Evolutionary conservation across 495 filamentous ascomycete genomes (phyloP).

Genomic region (Aspergillus steynii): DNA sequence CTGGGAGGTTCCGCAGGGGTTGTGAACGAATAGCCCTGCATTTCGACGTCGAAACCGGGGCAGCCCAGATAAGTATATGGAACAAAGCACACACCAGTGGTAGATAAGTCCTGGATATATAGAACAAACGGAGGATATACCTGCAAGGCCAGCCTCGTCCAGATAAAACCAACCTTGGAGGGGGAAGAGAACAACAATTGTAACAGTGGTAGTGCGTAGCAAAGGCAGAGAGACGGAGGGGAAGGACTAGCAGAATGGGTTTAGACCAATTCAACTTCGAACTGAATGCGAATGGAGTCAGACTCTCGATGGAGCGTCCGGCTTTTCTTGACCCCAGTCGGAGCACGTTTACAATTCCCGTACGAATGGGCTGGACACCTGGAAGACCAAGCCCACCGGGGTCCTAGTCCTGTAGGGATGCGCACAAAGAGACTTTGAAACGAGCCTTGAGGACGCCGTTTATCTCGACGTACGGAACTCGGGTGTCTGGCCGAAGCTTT

Average conservation of each 20-base stretch:
- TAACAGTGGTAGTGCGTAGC: background rate
- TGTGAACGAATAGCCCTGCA: constrained; percentile 51
- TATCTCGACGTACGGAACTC: background rate
- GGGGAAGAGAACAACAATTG: background rate
- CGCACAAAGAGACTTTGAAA: background rate
- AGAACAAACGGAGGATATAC: background rate
- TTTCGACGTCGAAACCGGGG: constrained; percentile 15
- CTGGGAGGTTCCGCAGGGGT: constrained; percentile 45
- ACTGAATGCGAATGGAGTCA: background rate
- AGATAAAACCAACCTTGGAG: constrained; percentile 1
- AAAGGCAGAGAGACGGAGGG: background rate
- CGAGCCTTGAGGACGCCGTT: background rate
- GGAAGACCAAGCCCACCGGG: no score
- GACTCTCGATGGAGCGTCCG: background rate
- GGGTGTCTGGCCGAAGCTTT: background rate
- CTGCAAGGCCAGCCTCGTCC: constrained; percentile 19
- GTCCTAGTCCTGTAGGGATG: no score
- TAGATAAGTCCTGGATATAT: background rate
- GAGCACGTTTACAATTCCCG: background rate
- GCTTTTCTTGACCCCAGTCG: background rate
- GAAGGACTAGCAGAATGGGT: background rate
- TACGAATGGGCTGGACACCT: no score
- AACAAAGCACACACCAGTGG: background rate
- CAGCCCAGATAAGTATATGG: background rate
- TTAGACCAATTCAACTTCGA: background rate